phyloP scores from a whole-genome alignment of 1,284 basidiomycete genomes.

The Peniophora sp. region DNA sequence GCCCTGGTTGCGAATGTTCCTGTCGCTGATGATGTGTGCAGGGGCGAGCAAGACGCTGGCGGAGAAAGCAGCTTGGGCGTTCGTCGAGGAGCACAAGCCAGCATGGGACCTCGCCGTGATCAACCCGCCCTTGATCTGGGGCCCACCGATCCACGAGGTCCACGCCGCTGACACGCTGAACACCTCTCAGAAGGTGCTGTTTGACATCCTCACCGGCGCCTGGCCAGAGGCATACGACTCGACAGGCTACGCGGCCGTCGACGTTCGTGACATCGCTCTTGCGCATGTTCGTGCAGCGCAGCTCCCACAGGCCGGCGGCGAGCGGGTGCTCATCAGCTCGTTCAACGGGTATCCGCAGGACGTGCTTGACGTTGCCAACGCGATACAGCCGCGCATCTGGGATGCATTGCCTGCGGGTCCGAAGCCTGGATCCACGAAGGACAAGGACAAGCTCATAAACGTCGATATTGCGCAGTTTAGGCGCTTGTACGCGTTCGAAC shows the following conservation, averaged over 20 bases:
- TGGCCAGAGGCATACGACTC: not conserved
- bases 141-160: constrained; percentile 9
- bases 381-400: constrained; percentile 3
- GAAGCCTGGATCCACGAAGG: constrained; percentile 6
- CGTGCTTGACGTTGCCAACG: not conserved
- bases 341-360: constrained; percentile 6
- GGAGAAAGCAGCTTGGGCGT: constrained; percentile 17
- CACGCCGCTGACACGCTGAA: constrained; percentile 5
- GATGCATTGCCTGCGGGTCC: constrained; percentile 4
- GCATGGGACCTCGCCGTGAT: constrained; percentile 7
- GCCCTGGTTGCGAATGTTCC: not conserved
- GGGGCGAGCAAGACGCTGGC: constrained; percentile 13
- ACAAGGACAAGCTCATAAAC: not conserved
- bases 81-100: constrained; percentile 12
- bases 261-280: constrained; percentile 36
- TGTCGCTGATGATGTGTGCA: constrained; percentile 2
- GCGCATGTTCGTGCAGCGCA: constrained; percentile 37
- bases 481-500: constrained; percentile 7
- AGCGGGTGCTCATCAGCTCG: constrained; percentile 30
- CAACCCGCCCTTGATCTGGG: constrained; percentile 6
- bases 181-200: constrained; percentile 7
- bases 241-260: constrained; percentile 21
- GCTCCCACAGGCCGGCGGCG: constrained; percentile 28
- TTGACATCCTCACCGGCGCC: constrained; percentile 4
- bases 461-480: constrained; percentile 5